Base-by-base conservation (phyloP, 2,329 filamentous ascomycete species). In the Rutstroemia sydowiana region DNA sequence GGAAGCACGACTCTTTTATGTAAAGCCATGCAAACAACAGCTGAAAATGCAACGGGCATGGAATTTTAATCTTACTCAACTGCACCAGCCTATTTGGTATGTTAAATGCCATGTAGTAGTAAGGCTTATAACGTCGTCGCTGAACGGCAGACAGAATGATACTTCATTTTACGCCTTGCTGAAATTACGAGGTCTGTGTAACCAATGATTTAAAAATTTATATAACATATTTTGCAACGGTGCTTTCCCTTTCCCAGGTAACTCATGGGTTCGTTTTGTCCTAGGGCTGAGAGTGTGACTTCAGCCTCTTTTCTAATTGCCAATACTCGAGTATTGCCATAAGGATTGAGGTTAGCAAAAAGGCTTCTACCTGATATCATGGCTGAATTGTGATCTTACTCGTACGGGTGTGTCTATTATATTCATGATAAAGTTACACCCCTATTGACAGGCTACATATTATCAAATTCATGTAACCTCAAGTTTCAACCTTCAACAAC, bases 211-310 rank as follows among this genome's bases (percentile, higher is more conserved):
- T 4, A 8, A 26, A 26, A 8, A n/a, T n/a, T n/a, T 8, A 26
- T 26, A 26, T 4, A 26, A 26, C 8, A 26, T 26, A 4, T 26
- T 4, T 26, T 26, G 23, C 23, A 14, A 40, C 14, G 18, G 18
- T 3, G 18, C 3, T 42, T 11, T 36, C n/a, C 6, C 18, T 18
- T 21, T 9, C n/a, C 14, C 9, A 16, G 36, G 13, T 11, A 34
- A 21, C 21, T 37, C 11, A 23, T n/a, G 23, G 34, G 14, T 34
- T 36, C 9, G n/a, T 2, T 4, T 10, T 43, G 47, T 43, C 47
- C 44, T 36, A n/a, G 11, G 42, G 30, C 40, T 42, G 39, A 44
- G 39, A 49, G 43, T 49, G 47, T 37, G 47, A 28, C 39, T 28
- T 43, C 23, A 32, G n/a, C 26, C 30, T 50, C 39, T n/a, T 34